phyloP scores from a whole-genome alignment of 2,329 filamentous ascomycete species.

The Microsporum ferrugineum region DNA sequence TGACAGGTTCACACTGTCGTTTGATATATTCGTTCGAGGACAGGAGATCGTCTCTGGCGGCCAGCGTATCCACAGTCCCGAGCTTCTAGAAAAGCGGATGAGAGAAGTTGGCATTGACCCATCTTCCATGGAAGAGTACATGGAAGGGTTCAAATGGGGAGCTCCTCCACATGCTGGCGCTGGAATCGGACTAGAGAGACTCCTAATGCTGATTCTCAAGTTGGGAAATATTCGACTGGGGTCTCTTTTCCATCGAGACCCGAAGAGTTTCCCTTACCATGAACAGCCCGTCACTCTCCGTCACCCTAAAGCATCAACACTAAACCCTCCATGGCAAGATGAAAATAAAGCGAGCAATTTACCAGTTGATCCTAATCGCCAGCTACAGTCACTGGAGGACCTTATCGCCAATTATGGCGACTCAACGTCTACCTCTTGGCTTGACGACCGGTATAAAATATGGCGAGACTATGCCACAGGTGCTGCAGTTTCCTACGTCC shows the following conservation, averaged over 20 bases:
- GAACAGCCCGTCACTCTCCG: conserved; percentile 54
- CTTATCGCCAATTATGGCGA: conserved; percentile 93
- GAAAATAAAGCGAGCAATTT: conserved; percentile 24
- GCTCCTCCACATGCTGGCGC: conserved; percentile 82
- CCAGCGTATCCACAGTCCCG: conserved; percentile 78
- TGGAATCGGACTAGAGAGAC: conserved; percentile 78
- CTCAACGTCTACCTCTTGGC: conserved; percentile 86
- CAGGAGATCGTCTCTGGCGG: conserved; percentile 89
- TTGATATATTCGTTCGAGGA: conserved; percentile 86
- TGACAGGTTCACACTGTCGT: conserved; percentile 66
- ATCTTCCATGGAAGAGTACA: conserved; percentile 78
- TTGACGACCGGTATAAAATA: conserved; percentile 76
- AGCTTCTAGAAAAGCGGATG: conserved; percentile 67
- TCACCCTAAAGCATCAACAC: conserved; percentile 77
- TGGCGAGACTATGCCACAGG: conserved; percentile 73
- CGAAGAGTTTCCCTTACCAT: conserved; percentile 67
- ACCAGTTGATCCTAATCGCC: conserved; percentile 36
- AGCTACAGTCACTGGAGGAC: conserved; percentile 66
- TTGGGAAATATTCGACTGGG: conserved; percentile 83
- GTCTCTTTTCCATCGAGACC: conserved; percentile 77
- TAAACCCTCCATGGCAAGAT: conserved; percentile 53
- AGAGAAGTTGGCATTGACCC: conserved; percentile 62
- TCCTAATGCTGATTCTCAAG: conserved; percentile 74
- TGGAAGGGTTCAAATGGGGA: conserved; percentile 77
- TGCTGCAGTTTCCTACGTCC: conserved; percentile 73